Conservation (phyloP, 2,329 filamentous ascomycete species). For the Penicillium janthinellum region DNA sequence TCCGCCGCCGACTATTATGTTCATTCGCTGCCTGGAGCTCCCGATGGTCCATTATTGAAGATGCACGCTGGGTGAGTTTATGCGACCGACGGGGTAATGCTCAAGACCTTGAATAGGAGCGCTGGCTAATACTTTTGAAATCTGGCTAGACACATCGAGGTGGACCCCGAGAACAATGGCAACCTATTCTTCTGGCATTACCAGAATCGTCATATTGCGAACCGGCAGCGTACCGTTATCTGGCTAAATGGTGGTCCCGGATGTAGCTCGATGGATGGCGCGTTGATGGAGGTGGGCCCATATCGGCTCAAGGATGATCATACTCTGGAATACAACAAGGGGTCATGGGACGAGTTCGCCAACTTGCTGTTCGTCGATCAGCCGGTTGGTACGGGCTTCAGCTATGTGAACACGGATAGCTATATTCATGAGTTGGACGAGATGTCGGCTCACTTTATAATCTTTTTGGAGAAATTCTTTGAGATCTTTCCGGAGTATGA, state of each 20-base stretch:
- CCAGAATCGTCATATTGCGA: conserved; percentile 91
- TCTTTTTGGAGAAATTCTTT: conserved; percentile 91
- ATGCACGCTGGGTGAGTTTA: conserved; percentile 92
- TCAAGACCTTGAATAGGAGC: background rate
- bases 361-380: conserved; percentile 97
- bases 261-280: conserved; percentile 96
- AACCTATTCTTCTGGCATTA: conserved; percentile 99
- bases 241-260: conserved; percentile 98
- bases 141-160: conserved; percentile 76
- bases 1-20: conserved; percentile 88
- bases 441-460: conserved; percentile 86
- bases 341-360: conserved; percentile 98
- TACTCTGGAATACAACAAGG: conserved; percentile 78
- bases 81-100: background rate
- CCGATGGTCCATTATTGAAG: conserved; percentile 76
- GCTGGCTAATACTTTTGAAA: conserved; percentile 2
- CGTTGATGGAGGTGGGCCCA: conserved; percentile 93
- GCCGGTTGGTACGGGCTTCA: conserved; percentile 93
- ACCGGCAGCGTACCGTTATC: conserved; percentile 85
- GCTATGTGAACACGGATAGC: conserved; percentile 87
- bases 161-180: conserved; percentile 80
- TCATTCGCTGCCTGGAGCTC: conserved; percentile 78
- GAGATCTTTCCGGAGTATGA: conserved; percentile 87
- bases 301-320: conserved; percentile 78
- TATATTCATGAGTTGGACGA: conserved; percentile 82